A percentile compares a stretch with the other conserved stretches of the same genome.
phyloP scores from a whole-genome alignment of 1,284 basidiomycete species.

The Somion occarium region DNA sequence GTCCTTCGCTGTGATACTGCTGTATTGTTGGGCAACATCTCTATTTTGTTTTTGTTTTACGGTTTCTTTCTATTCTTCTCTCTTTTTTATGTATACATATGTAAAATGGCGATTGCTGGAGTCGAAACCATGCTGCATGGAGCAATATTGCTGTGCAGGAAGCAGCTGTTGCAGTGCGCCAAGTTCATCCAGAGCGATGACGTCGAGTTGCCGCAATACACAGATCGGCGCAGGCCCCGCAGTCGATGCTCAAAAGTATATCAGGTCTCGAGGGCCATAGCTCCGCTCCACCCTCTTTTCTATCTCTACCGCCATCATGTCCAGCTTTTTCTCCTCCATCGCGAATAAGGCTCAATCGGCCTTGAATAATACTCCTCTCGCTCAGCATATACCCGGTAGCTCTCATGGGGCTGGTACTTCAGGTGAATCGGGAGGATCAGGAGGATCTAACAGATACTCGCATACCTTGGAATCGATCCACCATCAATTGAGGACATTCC shows the following conservation, averaged over 20 bases:
- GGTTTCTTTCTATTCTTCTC: not conserved
- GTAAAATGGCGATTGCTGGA: not conserved
- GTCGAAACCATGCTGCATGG: not conserved
- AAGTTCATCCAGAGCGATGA: constrained; percentile 4
- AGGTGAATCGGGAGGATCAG: constrained; percentile 2
- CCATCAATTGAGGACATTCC: constrained; percentile 64
- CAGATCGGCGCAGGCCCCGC: constrained; percentile 5
- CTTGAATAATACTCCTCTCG: constrained; percentile 52
- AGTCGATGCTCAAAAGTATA: constrained; percentile 1
- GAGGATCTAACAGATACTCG: constrained; percentile 24
- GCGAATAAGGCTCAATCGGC: constrained; percentile 72
- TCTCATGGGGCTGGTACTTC: constrained; percentile 20
- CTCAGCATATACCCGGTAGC: constrained; percentile 43
- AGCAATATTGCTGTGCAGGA: too few relatives aligned
- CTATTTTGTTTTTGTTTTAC: constrained; percentile 13
- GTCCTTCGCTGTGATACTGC: not conserved
- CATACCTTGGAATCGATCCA: constrained; percentile 57
- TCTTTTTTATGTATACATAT: not conserved
- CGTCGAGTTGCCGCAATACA: constrained; percentile 7
- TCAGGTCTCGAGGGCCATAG: too few relatives aligned
- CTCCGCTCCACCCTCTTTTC: constrained; percentile 5
- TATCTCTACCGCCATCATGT: constrained; percentile 36
- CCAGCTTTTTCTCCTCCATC: constrained; percentile 57
- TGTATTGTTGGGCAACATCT: constrained; percentile 12
- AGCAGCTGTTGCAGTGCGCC: too few relatives aligned